phyloP scores from a whole-genome alignment of 495 filamentous ascomycete species.

The Usnea hakonensis region DNA sequence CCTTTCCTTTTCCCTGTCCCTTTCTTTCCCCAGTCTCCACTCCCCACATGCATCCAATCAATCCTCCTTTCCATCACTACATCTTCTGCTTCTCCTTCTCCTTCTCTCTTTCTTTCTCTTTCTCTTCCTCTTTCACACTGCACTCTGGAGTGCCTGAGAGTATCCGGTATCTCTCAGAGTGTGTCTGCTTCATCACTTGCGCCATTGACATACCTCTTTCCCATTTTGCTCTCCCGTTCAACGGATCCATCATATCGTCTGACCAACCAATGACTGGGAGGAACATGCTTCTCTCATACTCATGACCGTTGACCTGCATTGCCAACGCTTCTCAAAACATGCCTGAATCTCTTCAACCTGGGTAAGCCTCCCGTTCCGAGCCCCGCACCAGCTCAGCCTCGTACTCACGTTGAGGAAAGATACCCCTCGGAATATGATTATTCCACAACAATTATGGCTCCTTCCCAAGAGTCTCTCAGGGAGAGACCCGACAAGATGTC shows the following conservation, averaged over 20 bases:
- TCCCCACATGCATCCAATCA: too few relatives aligned
- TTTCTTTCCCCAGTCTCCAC: too few relatives aligned
- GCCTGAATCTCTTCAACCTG: neutral
- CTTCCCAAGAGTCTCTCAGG: neutral
- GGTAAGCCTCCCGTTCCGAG: neutral
- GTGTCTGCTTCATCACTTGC: neutral
- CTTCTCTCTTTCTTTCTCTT: too few relatives aligned
- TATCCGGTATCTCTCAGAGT: neutral
- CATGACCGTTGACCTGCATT: neutral
- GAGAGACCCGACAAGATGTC: conserved; percentile 4
- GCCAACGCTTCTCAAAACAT: neutral
- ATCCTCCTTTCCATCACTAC: too few relatives aligned
- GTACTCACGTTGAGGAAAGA: conserved; percentile 4
- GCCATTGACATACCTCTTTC: neutral
- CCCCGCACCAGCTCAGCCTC: neutral
- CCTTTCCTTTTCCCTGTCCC: too few relatives aligned
- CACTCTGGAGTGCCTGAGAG: neutral
- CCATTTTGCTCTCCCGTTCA: neutral
- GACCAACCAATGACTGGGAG: neutral
- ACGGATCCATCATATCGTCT: neutral
- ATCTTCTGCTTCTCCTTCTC: too few relatives aligned
- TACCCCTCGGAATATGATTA: conserved; percentile 11
- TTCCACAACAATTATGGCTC: neutral
- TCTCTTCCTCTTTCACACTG: neutral
- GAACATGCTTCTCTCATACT: neutral